Conservation (phyloP, 805 yeast species). For the Wickerhamiella siamensis region DNA sequence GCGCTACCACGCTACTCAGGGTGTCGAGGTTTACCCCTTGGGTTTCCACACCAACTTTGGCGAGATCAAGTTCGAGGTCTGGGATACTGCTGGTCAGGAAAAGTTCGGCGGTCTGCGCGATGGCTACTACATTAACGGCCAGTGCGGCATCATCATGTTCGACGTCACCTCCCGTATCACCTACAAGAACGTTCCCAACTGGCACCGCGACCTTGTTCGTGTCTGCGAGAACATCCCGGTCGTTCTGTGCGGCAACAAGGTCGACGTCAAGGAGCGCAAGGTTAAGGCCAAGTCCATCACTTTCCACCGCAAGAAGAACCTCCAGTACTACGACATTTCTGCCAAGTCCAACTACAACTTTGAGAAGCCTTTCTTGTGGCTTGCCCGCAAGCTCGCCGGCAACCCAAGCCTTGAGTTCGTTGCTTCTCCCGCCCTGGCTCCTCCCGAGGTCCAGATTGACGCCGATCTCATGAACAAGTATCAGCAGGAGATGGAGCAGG, state of each 20-base stretch:
- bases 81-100: conserved; percentile 99
- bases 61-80: conserved; percentile 96
- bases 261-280: conserved; percentile 98
- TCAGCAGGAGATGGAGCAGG: conserved; percentile 99
- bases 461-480: conserved; percentile 93
- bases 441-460: conserved; percentile 98
- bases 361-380: conserved; percentile 99
- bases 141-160: conserved; percentile 99
- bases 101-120: conserved; percentile 99
- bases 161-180: conserved; percentile 99
- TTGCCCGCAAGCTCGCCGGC: conserved; percentile 97
- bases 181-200: conserved; percentile 98
- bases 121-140: conserved; percentile 98
- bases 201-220: conserved; percentile 99
- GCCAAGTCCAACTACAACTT: conserved; percentile 99
- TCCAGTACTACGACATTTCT: conserved; percentile 98
- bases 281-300: conserved; percentile 99
- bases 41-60: conserved; percentile 97
- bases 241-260: conserved; percentile 98
- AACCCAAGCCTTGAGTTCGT: conserved; percentile 97
- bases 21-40: conserved; percentile 98
- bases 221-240: conserved; percentile 99
- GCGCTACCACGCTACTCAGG: conserved; percentile 96
- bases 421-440: conserved; percentile 98
- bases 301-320: conserved; percentile 99